Base-by-base conservation (phyloP, 2,329 filamentous ascomycete genomes). In the Pseudocercospora vitis region DNA sequence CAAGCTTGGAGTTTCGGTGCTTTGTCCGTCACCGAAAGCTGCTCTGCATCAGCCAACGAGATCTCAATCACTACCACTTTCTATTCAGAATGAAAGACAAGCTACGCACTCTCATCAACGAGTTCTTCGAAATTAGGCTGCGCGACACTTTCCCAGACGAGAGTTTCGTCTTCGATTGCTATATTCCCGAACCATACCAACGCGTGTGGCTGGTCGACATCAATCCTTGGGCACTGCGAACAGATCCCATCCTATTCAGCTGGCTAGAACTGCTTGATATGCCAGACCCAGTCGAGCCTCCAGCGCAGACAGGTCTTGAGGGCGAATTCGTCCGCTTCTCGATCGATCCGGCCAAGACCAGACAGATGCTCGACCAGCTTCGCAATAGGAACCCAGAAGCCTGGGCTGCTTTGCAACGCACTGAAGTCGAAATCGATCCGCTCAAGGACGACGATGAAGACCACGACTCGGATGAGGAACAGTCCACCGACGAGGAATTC, bases 1-100 rank as follows among this genome's bases (percentile, higher is more conserved):
- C 91, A 0, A 88, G 90, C 0, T 83, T 96, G 54, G 94, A 99
- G 70, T 99, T 99, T 72, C 83, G 94, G 19, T 96, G 91, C 70
- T 99, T 97, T 67, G 94, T 97, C 32, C 89, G 92, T 64, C 79
- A 91, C 53, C 80, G 89, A 8, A 83, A 82, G 50, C 78, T 99
- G 12, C 79, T 99, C 33, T 91, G 85, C 55, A 85, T 97, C 53
- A 88, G 86, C 28, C 94, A 97, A 73, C 83, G 94, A 4, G 92
- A 97, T 69, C 80, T 92, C 48, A 96, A 95, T 67, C 83, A 94
- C 74, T 97, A 92, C 71, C 83, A 87, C 9, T 99, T 96, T 69
- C 78, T 97, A 68, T 80, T 79, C 63, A 72, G 74, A 6, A 77
- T 96, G 71, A 80, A 84, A 45, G 78, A 82, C 3, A 79, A 83